These are phyloP conservation scores for Claviceps sp. DNA, from an alignment of 2,329 filamentous ascomycete genomes.

Conservation along the genomic window DNA sequence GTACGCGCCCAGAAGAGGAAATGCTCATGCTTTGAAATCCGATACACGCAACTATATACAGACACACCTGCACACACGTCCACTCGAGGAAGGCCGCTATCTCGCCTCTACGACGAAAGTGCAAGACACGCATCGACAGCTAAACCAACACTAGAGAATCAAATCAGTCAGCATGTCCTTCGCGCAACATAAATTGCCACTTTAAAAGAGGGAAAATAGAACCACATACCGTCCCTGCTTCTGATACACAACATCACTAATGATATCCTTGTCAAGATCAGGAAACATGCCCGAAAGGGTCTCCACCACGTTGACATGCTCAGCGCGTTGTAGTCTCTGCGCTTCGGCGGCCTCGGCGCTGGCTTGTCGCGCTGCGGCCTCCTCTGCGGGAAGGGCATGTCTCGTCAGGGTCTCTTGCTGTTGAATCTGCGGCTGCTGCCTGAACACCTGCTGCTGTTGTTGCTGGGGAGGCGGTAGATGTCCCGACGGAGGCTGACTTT, in stretches of 20 bases:
- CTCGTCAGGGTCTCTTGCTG: conserved; percentile 12
- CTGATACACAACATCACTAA: conserved; percentile 90
- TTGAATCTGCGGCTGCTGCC: background rate
- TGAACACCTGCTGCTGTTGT: background rate
- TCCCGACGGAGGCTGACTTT: conserved; percentile 10
- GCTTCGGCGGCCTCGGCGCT: conserved; percentile 84
- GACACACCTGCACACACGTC: too few species aligned
- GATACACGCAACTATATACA: too few species aligned
- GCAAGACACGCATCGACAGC: conserved; percentile 80
- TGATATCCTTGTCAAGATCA: conserved; percentile 82
- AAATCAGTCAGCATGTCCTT: background rate
- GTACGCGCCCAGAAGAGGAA: background rate
- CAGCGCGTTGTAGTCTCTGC: conserved; percentile 63
- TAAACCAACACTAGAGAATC: conserved; percentile 52
- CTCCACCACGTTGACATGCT: conserved; percentile 86
- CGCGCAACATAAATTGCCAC: background rate
- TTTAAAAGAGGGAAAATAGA: background rate
- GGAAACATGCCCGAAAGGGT: conserved; percentile 95
- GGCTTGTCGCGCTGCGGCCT: conserved; percentile 79
- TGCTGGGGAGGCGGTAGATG: conserved; percentile 13
- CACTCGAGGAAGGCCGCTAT: background rate
- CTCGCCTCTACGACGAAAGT: conserved; percentile 31
- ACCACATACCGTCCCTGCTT: conserved; percentile 80
- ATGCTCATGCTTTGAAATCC: background rate
- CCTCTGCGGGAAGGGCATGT: conserved; percentile 56